Conservation (phyloP, 441 rosid species). For the Jatropha podagrica region DNA sequence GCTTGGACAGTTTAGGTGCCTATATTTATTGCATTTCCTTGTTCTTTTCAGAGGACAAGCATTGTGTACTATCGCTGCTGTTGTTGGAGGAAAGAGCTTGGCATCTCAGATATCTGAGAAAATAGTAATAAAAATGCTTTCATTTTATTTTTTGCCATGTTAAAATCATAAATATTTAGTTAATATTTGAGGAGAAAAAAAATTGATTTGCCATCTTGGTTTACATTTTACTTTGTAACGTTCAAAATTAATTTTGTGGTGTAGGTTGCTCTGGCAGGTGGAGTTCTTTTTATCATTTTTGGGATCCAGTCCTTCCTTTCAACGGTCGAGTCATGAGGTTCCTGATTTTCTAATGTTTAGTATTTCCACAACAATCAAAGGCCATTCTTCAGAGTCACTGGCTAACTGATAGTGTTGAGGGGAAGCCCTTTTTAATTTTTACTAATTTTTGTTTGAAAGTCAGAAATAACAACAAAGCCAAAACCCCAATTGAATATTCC, state of each 20-base stretch:
- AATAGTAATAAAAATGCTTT: conserved; percentile 45
- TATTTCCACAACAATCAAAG: conserved; percentile 9
- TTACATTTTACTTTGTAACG: background rate
- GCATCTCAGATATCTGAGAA: conserved; percentile 95
- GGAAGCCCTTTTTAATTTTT: background rate
- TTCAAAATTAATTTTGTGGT: conserved; percentile 13
- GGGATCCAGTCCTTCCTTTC: conserved; percentile 90
- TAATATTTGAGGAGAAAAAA: background rate
- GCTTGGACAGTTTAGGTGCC: background rate
- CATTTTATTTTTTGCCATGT: conserved; percentile 6
- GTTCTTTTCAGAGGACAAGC: conserved; percentile 67
- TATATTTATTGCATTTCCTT: conserved; percentile 5
- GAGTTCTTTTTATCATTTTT: conserved; percentile 81
- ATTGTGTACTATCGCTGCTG: conserved; percentile 89
- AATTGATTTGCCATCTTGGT: background rate
- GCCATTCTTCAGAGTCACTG: background rate
- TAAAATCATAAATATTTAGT: background rate
- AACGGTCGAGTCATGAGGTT: conserved; percentile 37
- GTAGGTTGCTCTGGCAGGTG: conserved; percentile 90
- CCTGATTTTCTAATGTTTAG: conserved; percentile 21
- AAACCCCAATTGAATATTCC: background rate
- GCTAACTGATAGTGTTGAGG: background rate
- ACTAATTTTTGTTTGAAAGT: background rate
- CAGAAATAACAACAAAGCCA: background rate
- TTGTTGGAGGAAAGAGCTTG: conserved; percentile 94